Conservation (phyloP, 1,284 basidiomycete species). For the Cryptococcus sp. region DNA sequence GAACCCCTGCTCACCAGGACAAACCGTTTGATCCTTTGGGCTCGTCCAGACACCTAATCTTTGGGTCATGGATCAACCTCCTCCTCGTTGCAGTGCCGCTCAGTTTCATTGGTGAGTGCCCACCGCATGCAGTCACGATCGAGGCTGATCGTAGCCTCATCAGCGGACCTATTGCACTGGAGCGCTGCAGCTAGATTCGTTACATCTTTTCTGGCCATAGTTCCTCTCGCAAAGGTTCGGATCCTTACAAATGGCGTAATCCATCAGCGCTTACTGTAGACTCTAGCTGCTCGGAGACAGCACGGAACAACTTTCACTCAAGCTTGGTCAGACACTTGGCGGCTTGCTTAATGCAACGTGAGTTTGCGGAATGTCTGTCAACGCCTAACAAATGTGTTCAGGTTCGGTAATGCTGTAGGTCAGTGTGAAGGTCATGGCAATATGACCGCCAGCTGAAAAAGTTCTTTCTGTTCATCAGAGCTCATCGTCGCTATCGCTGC, state of each 20-base stretch:
- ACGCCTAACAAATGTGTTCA: slow-evolving; percentile 6
- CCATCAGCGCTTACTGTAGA: neutral
- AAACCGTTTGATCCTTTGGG: slow-evolving; percentile 43
- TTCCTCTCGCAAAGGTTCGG: slow-evolving; percentile 76
- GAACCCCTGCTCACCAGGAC: neutral
- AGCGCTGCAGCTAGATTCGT: slow-evolving; percentile 79
- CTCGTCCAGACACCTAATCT: slow-evolving; percentile 66
- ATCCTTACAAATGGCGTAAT: neutral
- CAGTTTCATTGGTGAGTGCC: slow-evolving; percentile 62
- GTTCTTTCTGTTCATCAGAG: slow-evolving; percentile 32
- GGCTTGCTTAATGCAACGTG: slow-evolving; percentile 84
- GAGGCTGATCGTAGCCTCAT: neutral
- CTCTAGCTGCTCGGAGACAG: slow-evolving; percentile 64
- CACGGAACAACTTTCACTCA: slow-evolving; percentile 80
- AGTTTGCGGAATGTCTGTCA: slow-evolving; percentile 11
- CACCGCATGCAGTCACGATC: neutral
- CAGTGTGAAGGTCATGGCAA: too few relatives aligned
- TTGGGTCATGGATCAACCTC: slow-evolving; percentile 73
- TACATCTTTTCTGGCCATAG: slow-evolving; percentile 81
- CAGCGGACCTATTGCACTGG: slow-evolving; percentile 58
- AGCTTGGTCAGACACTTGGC: slow-evolving; percentile 77
- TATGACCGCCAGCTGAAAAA: too few relatives aligned
- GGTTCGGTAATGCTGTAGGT: slow-evolving; percentile 55
- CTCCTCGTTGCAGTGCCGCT: slow-evolving; percentile 76
- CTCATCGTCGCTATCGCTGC: slow-evolving; percentile 87